These are phyloP conservation scores for Daedaleopsis sinensis DNA, from an alignment of 768 basidiomycete genomes.

Conservation along the genomic window DNA sequence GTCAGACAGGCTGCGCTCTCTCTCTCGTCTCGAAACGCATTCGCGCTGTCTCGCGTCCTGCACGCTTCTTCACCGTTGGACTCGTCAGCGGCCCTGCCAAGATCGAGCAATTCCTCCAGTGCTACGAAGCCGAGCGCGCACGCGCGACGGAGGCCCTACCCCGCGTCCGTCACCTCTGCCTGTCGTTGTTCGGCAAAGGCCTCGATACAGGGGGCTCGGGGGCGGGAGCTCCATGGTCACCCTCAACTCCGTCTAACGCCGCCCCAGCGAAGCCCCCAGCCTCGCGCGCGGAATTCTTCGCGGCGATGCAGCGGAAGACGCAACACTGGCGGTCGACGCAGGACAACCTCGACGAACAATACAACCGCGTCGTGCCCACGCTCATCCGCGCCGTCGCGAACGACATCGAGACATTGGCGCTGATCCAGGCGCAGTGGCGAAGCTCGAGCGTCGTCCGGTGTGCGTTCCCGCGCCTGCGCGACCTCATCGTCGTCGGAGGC, in stretches of 20 bases:
- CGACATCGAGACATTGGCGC: slow-evolving; percentile 11
- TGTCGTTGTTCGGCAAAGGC: slow-evolving; percentile 15
- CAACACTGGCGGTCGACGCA: slow-evolving; percentile 14
- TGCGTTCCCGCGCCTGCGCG: slow-evolving; percentile 12
- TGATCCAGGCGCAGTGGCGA: slow-evolving; percentile 16
- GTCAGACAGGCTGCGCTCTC: slow-evolving; percentile 17
- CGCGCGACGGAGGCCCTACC: slow-evolving; percentile 10
- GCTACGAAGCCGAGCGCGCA: slow-evolving; percentile 10
- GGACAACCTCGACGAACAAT: slow-evolving; percentile 16
- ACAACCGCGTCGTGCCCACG: slow-evolving; percentile 19
- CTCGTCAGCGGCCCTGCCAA: slow-evolving; percentile 14
- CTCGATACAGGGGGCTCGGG: not conserved
- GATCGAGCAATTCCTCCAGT: slow-evolving; percentile 16
- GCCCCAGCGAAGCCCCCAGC: not conserved
- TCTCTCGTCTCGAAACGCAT: slow-evolving; percentile 20
- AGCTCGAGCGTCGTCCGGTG: slow-evolving; percentile 6
- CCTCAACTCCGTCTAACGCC: not conserved
- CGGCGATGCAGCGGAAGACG: slow-evolving; percentile 5
- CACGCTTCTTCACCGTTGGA: slow-evolving; percentile 17
- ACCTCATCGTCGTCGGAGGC: slow-evolving; percentile 16
- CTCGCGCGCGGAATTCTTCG: slow-evolving; percentile 17
- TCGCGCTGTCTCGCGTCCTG: slow-evolving; percentile 16
- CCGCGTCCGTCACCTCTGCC: slow-evolving; percentile 20
- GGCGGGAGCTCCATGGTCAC: not conserved
- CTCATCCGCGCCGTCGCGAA: slow-evolving; percentile 13